Evolutionary conservation across 495 filamentous ascomycete genomes (phyloP), one percentile per base, ranked within the genome.

Genomic region (Aspergillus carlsbadensis): DNA sequence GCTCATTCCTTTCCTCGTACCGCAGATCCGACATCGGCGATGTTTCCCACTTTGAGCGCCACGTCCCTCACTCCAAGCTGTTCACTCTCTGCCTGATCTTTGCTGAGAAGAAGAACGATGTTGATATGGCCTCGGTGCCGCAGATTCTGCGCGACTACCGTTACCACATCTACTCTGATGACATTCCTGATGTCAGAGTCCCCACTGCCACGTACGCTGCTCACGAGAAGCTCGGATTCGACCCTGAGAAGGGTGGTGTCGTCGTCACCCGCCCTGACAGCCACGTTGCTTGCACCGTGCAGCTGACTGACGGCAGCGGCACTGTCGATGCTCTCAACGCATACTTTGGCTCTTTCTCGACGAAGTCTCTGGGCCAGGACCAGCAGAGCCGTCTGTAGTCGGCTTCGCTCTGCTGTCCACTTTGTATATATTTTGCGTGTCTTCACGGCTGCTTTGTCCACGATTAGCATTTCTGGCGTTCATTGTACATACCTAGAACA

Each of bases 261-360:
- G 83, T 94, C 13, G 85, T 96, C 36, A 89, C 92, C 26, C 75
- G 91, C 41, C 91, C 91, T 0, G 91, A 96, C 70, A 89, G 89
- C 31, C 92, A 96, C 72, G 85, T 95, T 54, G 89, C 88, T 11
- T 84, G 88, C 52, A 87, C 89, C 17, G 82, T 88, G 3, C 76
- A 78, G 60, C 69, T 96, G 34, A 83, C 81, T 11, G 87, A 92
- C 70, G 91, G 90, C 4, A 82, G 73, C 57, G 88, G 82, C 41
- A 94, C 91, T 0, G 86, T 87, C 2, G 89, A 92, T 59, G 89
- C 91, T 41, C 78, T 96, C 59, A 88, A 96, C 61, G 80, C 77
- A 46, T 96, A 94, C 74, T 96, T 96, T 72, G 76, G 79, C 31
- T 70, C 86, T 7, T 90, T 96, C 61, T 66, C 75, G 1, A 69